These are phyloP conservation scores for Phalaenopsis aphrodite DNA, from an alignment of 106 monocot genomes.

Conservation along the genomic window DNA sequence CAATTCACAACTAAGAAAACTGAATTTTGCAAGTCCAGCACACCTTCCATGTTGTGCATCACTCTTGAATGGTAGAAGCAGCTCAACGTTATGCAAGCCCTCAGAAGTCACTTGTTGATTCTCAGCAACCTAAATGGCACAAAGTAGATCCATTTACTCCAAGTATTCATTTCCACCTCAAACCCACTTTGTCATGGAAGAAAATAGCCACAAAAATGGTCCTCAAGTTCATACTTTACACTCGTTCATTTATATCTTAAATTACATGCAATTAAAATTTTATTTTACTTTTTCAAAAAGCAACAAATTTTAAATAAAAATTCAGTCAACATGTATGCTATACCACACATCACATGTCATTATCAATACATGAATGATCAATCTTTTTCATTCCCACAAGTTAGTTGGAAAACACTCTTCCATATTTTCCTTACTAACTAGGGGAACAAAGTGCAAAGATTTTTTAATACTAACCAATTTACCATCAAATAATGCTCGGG, in stretches of 20 bases:
- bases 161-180: not conserved
- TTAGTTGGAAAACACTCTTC: not conserved
- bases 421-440: not conserved
- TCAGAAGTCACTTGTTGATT: slow-evolving; percentile 28
- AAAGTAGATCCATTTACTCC: not conserved
- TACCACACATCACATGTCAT: not conserved
- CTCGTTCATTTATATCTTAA: not conserved
- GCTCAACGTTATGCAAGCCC: slow-evolving; percentile 48
- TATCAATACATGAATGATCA: not conserved
- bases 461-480: slow-evolving; percentile 36
- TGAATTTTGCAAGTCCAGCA: slow-evolving; percentile 7
- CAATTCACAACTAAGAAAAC: not conserved
- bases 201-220: not conserved
- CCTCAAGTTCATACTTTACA: not conserved
- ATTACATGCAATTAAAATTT: not conserved
- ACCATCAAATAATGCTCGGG: slow-evolving; percentile 69
- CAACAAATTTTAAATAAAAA: not conserved
- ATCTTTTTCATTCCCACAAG: not conserved
- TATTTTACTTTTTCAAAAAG: not conserved
- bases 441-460: not conserved
- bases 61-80: slow-evolving; percentile 73
- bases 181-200: not conserved
- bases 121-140: slow-evolving; percentile 34
- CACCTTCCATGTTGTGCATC: slow-evolving; percentile 39
- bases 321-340: not conserved